phyloP scores from a whole-genome alignment of 2,329 filamentous ascomycete species.

The Fusarium marasasianum region DNA sequence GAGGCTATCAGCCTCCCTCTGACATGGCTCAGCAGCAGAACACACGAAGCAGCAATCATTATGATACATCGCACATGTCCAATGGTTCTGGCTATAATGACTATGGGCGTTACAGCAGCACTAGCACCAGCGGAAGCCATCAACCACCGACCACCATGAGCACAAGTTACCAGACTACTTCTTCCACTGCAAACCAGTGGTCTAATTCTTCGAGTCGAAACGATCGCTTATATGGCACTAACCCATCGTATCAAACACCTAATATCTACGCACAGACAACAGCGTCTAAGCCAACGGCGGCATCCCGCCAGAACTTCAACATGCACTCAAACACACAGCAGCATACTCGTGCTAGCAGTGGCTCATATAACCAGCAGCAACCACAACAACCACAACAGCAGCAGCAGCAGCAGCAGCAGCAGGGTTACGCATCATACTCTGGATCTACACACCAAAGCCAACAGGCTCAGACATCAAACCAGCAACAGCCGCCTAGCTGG shows the following conservation, averaged over 20 bases:
- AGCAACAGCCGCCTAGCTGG: constrained; percentile 38
- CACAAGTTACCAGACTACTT: constrained; percentile 26
- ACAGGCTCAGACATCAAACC: constrained; percentile 26
- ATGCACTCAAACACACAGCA: constrained; percentile 24
- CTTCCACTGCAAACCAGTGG: constrained; percentile 41
- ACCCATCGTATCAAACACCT: constrained; percentile 24
- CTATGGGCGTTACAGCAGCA: constrained; percentile 31
- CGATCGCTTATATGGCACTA: constrained; percentile 22
- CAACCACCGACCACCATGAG: constrained; percentile 30
- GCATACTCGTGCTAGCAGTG: constrained; percentile 19
- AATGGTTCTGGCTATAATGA: constrained; percentile 30
- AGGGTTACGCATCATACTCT: constrained; percentile 29
- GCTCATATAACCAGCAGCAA: constrained; percentile 26
- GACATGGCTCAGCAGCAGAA: constrained; percentile 21
- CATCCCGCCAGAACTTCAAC: constrained; percentile 37
- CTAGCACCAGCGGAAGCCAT: constrained; percentile 2
- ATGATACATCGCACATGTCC: constrained; percentile 15
- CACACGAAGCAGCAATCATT: constrained; percentile 6
- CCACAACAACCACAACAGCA: background rate
- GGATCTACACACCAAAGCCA: constrained; percentile 31
- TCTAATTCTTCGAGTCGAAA: constrained; percentile 25
- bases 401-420: constrained; percentile 12
- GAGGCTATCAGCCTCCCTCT: constrained; percentile 31
- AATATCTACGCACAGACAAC: constrained; percentile 28
- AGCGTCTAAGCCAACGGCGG: constrained; percentile 7